These are phyloP conservation scores for Aegilops tauschii DNA, from an alignment of 176 grass and related monocot genomes.

Conservation along the genomic window DNA sequence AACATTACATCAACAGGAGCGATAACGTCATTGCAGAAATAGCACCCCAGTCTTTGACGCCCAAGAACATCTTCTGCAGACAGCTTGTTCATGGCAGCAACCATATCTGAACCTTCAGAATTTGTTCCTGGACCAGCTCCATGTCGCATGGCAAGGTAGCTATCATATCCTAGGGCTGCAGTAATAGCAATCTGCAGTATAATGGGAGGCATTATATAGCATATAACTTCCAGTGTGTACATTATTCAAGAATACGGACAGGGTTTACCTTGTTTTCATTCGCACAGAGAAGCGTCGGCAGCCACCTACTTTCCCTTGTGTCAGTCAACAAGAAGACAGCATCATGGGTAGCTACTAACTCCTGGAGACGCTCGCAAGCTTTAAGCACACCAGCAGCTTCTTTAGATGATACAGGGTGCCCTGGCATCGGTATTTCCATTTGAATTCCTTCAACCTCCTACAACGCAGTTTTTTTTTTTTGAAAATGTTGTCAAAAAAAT, in stretches of 20 bases:
- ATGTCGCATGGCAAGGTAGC: conserved; percentile 95
- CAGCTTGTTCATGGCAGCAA: conserved; percentile 20
- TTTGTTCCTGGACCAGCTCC: conserved; percentile 66
- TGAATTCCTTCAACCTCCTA: conserved; percentile 62
- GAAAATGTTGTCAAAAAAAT: neutral
- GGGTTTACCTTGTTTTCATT: conserved; percentile 69
- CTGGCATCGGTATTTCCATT: conserved; percentile 95
- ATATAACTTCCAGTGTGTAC: conserved; percentile 9
- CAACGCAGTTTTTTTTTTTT: conserved; percentile 1
- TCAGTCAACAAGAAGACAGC: conserved; percentile 87
- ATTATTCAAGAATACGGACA: conserved; percentile 23
- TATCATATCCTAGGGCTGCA: conserved; percentile 92
- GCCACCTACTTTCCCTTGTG: conserved; percentile 97
- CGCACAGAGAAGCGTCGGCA: conserved; percentile 81
- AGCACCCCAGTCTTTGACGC: conserved; percentile 71
- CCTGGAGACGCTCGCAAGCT: conserved; percentile 52
- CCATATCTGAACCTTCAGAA: conserved; percentile 30
- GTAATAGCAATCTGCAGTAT: conserved; percentile 81
- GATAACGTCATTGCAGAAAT: conserved; percentile 93
- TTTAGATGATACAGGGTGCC: conserved; percentile 69
- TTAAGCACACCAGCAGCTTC: conserved; percentile 62
- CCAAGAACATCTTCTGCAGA: conserved; percentile 42
- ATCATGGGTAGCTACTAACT: conserved; percentile 79
- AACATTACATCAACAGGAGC: conserved; percentile 93
- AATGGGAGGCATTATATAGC: conserved; percentile 26